Evolutionary conservation across 1,139 yeast genomes (phyloP).

Genomic region (Entelexis sorbosivorans): DNA sequence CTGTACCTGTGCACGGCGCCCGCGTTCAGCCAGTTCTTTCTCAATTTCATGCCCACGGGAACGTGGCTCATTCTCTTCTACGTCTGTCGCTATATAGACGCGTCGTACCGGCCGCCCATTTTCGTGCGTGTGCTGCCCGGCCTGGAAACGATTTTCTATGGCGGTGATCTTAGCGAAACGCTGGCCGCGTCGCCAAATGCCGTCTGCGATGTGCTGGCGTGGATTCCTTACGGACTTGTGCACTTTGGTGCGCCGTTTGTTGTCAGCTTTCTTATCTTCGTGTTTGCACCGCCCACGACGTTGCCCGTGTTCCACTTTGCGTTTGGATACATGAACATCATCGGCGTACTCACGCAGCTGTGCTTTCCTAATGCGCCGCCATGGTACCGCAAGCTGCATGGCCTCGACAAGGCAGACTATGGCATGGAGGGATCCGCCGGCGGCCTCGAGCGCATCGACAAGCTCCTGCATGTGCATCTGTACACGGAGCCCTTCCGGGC

Average conservation of each 20-base stretch:
- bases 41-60: slow-evolving; percentile 74
- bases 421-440: slow-evolving; percentile 94
- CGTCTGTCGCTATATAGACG: slow-evolving; percentile 66
- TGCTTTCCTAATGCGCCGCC: slow-evolving; percentile 95
- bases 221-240: slow-evolving; percentile 90
- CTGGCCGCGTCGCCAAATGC: slow-evolving; percentile 64
- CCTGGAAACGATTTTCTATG: slow-evolving; percentile 84
- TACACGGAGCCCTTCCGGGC: slow-evolving; percentile 78
- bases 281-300: slow-evolving; percentile 89
- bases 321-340: slow-evolving; percentile 90
- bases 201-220: slow-evolving; percentile 69
- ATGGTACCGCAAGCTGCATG: slow-evolving; percentile 85
- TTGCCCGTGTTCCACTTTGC: slow-evolving; percentile 84
- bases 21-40: slow-evolving; percentile 76
- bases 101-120: slow-evolving; percentile 74
- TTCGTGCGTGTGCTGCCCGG: slow-evolving; percentile 88
- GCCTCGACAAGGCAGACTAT: slow-evolving; percentile 83
- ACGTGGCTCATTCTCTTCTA: slow-evolving; percentile 84
- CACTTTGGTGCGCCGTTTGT: slow-evolving; percentile 88
- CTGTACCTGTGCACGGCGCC: slow-evolving; percentile 37
- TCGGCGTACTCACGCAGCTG: slow-evolving; percentile 75
- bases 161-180: slow-evolving; percentile 81
- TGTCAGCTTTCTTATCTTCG: slow-evolving; percentile 63
- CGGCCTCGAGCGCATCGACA: slow-evolving; percentile 83
- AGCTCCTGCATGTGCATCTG: slow-evolving; percentile 65